Conservation (phyloP, 2,329 filamentous ascomycete species). For the Meredithiella fracta region DNA sequence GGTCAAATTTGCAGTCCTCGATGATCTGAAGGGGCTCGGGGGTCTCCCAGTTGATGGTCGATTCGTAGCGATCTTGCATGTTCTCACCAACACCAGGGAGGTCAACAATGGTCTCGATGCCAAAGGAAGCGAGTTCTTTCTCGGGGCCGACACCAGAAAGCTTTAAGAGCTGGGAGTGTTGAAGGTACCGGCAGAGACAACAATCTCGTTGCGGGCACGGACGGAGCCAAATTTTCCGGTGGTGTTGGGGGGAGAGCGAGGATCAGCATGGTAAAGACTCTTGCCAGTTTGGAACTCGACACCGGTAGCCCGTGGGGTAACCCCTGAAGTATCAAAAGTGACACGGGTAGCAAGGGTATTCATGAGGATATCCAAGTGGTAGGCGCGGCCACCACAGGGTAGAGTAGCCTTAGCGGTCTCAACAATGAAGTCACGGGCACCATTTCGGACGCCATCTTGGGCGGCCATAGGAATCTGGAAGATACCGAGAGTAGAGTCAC, state of each 20-base stretch:
- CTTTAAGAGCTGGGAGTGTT: conserved; percentile 35
- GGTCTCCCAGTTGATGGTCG: conserved; percentile 21
- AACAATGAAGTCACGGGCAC: conserved; percentile 39
- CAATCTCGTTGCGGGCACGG: conserved; percentile 27
- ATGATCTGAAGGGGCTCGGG: conserved; percentile 4
- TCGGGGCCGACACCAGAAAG: conserved; percentile 32
- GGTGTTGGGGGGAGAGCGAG: conserved; percentile 20
- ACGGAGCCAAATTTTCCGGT: conserved; percentile 16
- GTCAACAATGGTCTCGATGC: conserved; percentile 29
- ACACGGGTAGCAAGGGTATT: conserved; percentile 24
- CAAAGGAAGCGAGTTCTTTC: conserved; percentile 25
- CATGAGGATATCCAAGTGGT: conserved; percentile 16
- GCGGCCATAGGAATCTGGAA: conserved; percentile 44
- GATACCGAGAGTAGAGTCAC: conserved; percentile 20
- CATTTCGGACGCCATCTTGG: conserved; percentile 33
- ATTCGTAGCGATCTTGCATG: conserved; percentile 30
- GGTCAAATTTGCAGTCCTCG: conserved; percentile 8
- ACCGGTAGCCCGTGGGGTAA: conserved; percentile 23
- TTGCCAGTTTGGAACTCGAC: conserved; percentile 20
- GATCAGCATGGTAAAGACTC: conserved; percentile 18
- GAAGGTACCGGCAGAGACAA: conserved; percentile 32
- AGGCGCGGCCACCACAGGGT: conserved; percentile 19
- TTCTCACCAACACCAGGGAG: conserved; percentile 33
- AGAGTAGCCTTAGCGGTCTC: conserved; percentile 17
- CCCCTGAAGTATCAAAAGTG: conserved; percentile 20